Evolutionary conservation across 2,329 filamentous ascomycete genomes (phyloP).

Genomic region (Sordariomycetes sp.): DNA sequence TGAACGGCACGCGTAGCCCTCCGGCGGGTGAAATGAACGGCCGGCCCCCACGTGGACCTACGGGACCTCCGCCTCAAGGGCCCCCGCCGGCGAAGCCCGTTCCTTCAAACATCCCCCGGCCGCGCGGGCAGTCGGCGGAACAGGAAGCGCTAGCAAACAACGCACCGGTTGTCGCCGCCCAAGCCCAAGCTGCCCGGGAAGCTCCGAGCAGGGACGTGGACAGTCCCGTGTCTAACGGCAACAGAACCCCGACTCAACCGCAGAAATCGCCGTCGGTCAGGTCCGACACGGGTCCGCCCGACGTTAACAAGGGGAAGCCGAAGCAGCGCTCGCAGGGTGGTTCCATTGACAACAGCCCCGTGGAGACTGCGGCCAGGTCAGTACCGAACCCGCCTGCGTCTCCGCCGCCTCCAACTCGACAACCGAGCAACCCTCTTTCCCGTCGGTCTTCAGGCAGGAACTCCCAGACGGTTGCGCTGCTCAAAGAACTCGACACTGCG

Average conservation of each 20-base stretch:
- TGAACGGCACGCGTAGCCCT: conserved; percentile 26
- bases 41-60: conserved; percentile 14
- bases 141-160: conserved; percentile 12
- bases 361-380: conserved; percentile 38
- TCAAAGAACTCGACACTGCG: conserved; percentile 75
- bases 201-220: conserved; percentile 28
- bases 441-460: conserved; percentile 47
- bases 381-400: conserved; percentile 32
- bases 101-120: conserved; percentile 19
- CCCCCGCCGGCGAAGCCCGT: conserved; percentile 37
- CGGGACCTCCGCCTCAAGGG: conserved; percentile 40
- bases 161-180: conserved; percentile 3
- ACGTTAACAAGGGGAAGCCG: conserved; percentile 25
- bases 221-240: conserved; percentile 41
- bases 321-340: conserved; percentile 34
- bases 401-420: conserved; percentile 42
- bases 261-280: conserved; percentile 22
- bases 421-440: conserved; percentile 43
- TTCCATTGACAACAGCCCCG: conserved; percentile 59
- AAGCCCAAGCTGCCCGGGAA: conserved; percentile 16
- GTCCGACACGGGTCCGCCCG: conserved; percentile 15
- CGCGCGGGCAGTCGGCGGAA: conserved; percentile 36
- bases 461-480: conserved; percentile 57
- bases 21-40: conserved; percentile 21
- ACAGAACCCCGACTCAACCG: conserved; percentile 45